Percentiles rank a stretch among this genome's conserved stretches.
phyloP scores from a whole-genome alignment of 2,329 filamentous ascomycete genomes.

The Podosphaera aphanis region DNA sequence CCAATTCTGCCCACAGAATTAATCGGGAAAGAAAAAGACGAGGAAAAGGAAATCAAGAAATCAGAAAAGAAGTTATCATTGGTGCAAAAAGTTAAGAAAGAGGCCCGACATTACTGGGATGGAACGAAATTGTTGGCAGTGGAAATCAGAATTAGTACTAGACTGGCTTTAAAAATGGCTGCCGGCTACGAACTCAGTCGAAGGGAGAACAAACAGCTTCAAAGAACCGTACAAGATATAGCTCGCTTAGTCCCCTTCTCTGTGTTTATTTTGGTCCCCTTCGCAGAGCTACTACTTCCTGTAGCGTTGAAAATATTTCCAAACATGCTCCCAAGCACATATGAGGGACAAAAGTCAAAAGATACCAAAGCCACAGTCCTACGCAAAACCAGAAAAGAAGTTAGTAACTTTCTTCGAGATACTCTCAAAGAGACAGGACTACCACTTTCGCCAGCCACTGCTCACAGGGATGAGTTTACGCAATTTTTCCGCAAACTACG shows the following conservation, averaged over 20 bases:
- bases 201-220: constrained; percentile 77
- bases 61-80: constrained; percentile 71
- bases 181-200: constrained; percentile 90
- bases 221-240: constrained; percentile 82
- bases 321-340: constrained; percentile 91
- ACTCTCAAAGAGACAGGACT: constrained; percentile 86
- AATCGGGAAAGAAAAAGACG: constrained; percentile 35
- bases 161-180: constrained; percentile 86
- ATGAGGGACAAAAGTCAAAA: constrained; percentile 75
- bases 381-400: constrained; percentile 73
- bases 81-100: constrained; percentile 85
- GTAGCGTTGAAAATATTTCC: constrained; percentile 87
- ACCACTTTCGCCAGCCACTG: constrained; percentile 59
- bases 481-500: constrained; percentile 95
- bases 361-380: constrained; percentile 68
- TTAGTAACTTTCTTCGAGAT: constrained; percentile 69
- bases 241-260: constrained; percentile 86
- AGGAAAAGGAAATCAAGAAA: constrained; percentile 42
- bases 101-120: constrained; percentile 89
- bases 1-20: constrained; percentile 30
- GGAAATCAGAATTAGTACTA: constrained; percentile 80
- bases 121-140: constrained; percentile 84
- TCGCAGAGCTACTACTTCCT: constrained; percentile 79
- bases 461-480: constrained; percentile 79
- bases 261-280: constrained; percentile 88